Evolutionary conservation across 257 asterid genomes (phyloP), one percentile per base, ranked within the genome.

Genomic region (Penstemon eatonii): DNA sequence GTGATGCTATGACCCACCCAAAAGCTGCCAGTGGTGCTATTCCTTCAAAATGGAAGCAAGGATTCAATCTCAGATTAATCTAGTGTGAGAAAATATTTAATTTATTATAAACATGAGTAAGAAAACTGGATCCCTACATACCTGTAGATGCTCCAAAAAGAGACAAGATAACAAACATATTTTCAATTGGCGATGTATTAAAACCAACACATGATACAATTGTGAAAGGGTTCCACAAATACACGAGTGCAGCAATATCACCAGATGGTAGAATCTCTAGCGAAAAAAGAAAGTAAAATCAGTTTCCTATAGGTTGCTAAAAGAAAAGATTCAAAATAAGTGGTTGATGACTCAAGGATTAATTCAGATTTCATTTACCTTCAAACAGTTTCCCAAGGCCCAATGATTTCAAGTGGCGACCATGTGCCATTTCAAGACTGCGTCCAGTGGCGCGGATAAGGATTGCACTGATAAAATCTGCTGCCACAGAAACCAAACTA

Each of bases 201-300:
- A 80, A 87, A 41, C 99, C 97, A 78, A 94, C 75, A 78, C 96
- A 84, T 12, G 99, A 87, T 67, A 89, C 78, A 52, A 91, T 81
- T 42, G 99, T 87, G 79, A 89, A 88, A 69, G 99, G 97, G 77
- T 91, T 91, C 97, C 97, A 94, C 73, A 94, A 77, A 83, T 91
- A 94, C 75, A 87, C 88, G 51, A 94, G 96, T 71, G 93, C 96
- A 59, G 96, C 96, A 65, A 94, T 81, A 82, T 94, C 96, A 64
- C 94, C 97, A 7, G 91, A 82, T 8, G 91, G 87, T 61, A 91
- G 83, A 79, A 79, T 76, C 57, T 86, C 97, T 93, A 75, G 80
- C 63, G 63, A 62, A 50, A 74, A 64, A 70, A 12, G 6, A 19
- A 69, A 66, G 70, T 55, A 67, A 67, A 41, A 45, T 66, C 69